Evolutionary conservation across 2,329 filamentous ascomycete species (phyloP).

Genomic region (Myriangium duriaei): DNA sequence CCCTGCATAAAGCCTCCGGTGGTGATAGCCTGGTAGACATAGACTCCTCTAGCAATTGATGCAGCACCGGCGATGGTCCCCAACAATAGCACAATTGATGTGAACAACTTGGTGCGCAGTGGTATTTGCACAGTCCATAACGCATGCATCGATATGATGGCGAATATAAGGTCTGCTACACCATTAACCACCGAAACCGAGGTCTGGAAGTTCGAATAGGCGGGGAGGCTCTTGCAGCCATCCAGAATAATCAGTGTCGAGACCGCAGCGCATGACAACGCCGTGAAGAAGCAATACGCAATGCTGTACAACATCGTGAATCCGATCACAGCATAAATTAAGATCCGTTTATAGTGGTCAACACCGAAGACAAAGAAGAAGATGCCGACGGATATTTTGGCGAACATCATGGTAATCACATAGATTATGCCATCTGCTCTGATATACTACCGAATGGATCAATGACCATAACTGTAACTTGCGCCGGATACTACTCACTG

Average conservation of each 20-base stretch:
- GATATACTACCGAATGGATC: background rate
- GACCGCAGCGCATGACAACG: conserved; percentile 39
- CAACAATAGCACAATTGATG: conserved; percentile 2
- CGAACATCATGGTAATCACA: conserved; percentile 31
- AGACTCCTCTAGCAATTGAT: conserved; percentile 3
- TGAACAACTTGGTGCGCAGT: background rate
- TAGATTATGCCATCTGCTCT: conserved; percentile 24
- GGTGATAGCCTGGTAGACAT: no score
- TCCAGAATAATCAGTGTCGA: conserved; percentile 32
- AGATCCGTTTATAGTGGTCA: conserved; percentile 27
- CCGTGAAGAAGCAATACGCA: conserved; percentile 36
- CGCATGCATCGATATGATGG: conserved; percentile 24
- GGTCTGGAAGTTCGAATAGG: conserved; percentile 8
- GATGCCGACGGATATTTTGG: conserved; percentile 37
- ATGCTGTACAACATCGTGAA: conserved; percentile 31
- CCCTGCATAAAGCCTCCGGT: conserved; percentile 13
- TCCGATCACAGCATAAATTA: conserved; percentile 32
- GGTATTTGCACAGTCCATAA: conserved; percentile 17
- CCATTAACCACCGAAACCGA: conserved; percentile 20
- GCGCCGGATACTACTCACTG: no score
- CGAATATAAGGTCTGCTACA: conserved; percentile 25
- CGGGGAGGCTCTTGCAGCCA: conserved; percentile 9
- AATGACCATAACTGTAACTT: no score
- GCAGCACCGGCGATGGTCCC: conserved; percentile 1
- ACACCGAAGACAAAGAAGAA: conserved; percentile 36